These are phyloP conservation scores for Phytophthora litchii DNA, from an alignment of 352 stramenopile genomes.

Conservation along the genomic window DNA sequence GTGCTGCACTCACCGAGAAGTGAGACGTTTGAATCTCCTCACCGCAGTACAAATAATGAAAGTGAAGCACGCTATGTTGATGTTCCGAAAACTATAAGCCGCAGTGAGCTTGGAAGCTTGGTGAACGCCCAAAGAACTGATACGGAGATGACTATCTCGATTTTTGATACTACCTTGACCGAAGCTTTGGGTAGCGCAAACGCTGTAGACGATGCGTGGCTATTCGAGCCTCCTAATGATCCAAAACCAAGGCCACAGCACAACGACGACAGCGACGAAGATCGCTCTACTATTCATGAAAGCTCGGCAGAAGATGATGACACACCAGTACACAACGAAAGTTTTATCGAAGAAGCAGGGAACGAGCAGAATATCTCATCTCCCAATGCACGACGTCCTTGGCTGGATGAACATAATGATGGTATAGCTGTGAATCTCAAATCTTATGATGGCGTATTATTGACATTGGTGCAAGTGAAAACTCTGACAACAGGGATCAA, in stretches of 20 bases:
- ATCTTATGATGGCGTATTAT: background rate
- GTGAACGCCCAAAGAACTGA: constrained; percentile 33
- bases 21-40: constrained; percentile 18
- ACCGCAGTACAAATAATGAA: constrained; percentile 26
- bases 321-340: background rate
- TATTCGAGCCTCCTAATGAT: constrained; percentile 32
- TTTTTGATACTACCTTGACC: constrained; percentile 27
- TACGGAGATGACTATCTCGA: constrained; percentile 38
- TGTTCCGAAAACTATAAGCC: constrained; percentile 13
- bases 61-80: constrained; percentile 14
- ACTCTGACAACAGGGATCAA: constrained; percentile 15
- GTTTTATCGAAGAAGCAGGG: background rate
- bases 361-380: constrained; percentile 8
- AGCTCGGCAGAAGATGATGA: constrained; percentile 12
- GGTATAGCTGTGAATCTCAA: background rate
- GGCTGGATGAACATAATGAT: constrained; percentile 3
- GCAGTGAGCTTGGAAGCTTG: constrained; percentile 19
- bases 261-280: constrained; percentile 20
- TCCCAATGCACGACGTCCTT: constrained; percentile 25
- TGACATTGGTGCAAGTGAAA: constrained; percentile 10
- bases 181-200: constrained; percentile 31
- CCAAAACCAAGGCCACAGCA: constrained; percentile 6
- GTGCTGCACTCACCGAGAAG: constrained; percentile 12
- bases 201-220: constrained; percentile 25
- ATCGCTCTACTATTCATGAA: constrained; percentile 15